Evolutionary conservation across 495 filamentous ascomycete genomes (phyloP), one percentile per base, ranked within the genome.

Genomic region (Margaritispora aquatica): DNA sequence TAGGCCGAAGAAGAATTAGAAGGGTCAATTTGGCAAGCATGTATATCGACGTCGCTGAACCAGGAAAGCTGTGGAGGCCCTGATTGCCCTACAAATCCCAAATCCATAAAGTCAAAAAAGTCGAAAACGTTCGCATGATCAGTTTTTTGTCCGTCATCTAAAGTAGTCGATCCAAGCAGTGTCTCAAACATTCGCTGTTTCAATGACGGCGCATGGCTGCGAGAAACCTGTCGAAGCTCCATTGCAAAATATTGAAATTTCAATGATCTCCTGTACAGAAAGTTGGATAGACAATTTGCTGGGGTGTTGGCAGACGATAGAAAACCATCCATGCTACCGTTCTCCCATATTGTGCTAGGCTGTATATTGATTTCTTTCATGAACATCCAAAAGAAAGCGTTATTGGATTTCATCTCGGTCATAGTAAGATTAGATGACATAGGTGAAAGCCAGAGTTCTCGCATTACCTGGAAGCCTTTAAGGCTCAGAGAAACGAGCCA

Each of bases 71-170:
- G 57, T 8, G 88, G 55, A 10, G 71, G 56, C 31, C 79, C 66
- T 36, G 75, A 62, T 60, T 77, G 78, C 1, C 74, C 15, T n/a
- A 44, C 64, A 44, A 84, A 76, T 44, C 92, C 84, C 8, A 89
- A 70, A 56, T 92, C 86, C 27, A 91, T 77, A 57, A 97, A 96
- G 72, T 97, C 95, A 57, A 96, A 91, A 21, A 97, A 81, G 62
- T 97, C 95, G 70, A 97, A 95, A 15, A 97, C 80, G 5, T 86
- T 88, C 2, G 85, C 80, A 49, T 88, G 87, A 15, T 72, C 66
- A 26, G 85, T 64, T n/a, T 80, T 74, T 41, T 86, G 80, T 9
- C 84, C 82, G 29, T 80, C 80, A 0, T 87, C 82, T 24, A 81
- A 57, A 4, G 76, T 76, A 5, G 91, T 88, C 58, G 80, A 84